These are phyloP conservation scores for Phytophthora podocarpi DNA, from an alignment of 352 stramenopile species.

Conservation along the genomic window DNA sequence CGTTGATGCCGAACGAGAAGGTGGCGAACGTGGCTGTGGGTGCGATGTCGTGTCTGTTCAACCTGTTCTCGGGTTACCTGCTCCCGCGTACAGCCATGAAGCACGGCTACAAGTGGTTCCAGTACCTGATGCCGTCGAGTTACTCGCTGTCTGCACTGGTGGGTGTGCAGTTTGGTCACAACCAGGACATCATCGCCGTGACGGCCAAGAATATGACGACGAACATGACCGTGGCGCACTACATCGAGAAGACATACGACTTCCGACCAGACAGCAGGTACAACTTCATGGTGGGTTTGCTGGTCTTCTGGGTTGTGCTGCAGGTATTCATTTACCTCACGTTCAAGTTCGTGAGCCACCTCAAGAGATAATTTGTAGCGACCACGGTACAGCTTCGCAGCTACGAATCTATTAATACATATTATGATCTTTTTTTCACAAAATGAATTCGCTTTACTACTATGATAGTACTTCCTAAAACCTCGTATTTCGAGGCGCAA, in stretches of 20 bases:
- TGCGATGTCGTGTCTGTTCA: constrained; percentile 65
- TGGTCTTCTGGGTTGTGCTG: constrained; percentile 55
- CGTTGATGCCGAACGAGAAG: too few species aligned
- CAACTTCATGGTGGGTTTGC: constrained; percentile 44
- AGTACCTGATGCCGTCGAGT: constrained; percentile 62
- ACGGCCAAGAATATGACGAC: constrained; percentile 6
- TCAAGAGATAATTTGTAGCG: constrained; percentile 69
- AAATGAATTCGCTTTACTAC: too few species aligned
- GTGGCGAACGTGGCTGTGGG: constrained; percentile 71
- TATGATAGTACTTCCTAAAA: too few species aligned
- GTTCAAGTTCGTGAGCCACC: constrained; percentile 72
- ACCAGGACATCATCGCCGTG: constrained; percentile 26
- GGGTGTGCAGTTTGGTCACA: constrained; percentile 40
- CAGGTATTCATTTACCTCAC: constrained; percentile 67
- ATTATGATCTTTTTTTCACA: too few species aligned
- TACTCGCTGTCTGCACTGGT: constrained; percentile 51
- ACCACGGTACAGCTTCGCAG: too few species aligned
- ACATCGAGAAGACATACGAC: constrained; percentile 51
- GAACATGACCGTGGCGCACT: too few species aligned
- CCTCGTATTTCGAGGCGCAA: too few species aligned
- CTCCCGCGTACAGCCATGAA: constrained; percentile 53
- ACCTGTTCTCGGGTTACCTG: constrained; percentile 63
- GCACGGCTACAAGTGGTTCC: constrained; percentile 66
- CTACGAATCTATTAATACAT: too few species aligned
- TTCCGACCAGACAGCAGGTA: constrained; percentile 54